phyloP scores from a whole-genome alignment of 176 grass and related monocot species.

The Thinopyrum elongatum region DNA sequence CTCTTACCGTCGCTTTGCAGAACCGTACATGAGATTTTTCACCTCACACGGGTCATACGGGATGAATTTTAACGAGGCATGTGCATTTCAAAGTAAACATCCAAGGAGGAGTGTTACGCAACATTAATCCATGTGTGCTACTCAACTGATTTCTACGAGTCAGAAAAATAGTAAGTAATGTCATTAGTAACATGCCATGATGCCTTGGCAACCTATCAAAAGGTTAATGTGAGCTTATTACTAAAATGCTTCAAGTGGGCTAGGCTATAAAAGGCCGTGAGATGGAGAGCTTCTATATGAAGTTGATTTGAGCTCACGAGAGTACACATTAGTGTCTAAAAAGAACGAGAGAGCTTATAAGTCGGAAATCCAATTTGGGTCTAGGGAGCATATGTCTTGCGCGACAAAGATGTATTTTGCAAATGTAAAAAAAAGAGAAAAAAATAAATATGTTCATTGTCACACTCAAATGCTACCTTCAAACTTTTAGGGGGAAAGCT shows the following conservation, averaged over 20 bases:
- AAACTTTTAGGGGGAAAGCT: too few relatives aligned
- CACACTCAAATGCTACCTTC: too few relatives aligned
- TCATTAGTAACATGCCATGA: neutral
- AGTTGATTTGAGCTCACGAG: neutral
- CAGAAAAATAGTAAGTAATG: neutral
- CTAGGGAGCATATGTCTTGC: too few relatives aligned
- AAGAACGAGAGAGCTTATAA: too few relatives aligned
- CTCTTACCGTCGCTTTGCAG: neutral
- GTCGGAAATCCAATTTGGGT: too few relatives aligned
- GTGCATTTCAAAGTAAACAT: neutral
- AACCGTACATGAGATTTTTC: too few relatives aligned
- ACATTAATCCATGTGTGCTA: neutral
- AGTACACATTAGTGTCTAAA: too few relatives aligned
- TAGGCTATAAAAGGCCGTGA: neutral
- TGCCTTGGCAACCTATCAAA: neutral
- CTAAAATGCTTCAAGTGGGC: neutral
- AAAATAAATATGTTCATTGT: too few relatives aligned
- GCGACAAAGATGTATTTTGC: too few relatives aligned
- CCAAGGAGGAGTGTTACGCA: neutral
- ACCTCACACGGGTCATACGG: too few relatives aligned
- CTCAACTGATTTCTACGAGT: neutral
- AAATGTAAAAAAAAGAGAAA: too few relatives aligned
- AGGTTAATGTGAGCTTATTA: neutral
- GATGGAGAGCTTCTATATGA: neutral
- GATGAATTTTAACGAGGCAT: neutral